Base-by-base conservation (phyloP, 805 yeast genomes). In the Metschnikowia matae region DNA sequence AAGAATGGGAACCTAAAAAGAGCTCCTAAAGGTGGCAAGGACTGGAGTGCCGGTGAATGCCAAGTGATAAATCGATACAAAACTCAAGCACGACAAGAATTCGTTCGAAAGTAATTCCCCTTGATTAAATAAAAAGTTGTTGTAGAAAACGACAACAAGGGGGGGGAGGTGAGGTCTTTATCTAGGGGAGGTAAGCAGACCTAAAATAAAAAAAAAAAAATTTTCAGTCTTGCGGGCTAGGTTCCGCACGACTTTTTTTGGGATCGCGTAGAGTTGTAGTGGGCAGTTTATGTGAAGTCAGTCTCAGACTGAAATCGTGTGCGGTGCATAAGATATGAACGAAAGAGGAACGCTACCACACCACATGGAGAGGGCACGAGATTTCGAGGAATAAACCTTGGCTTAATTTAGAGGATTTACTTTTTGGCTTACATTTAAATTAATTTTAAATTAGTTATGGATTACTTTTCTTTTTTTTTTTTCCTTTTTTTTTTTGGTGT, bases 221-320 rank as follows among this genome's bases (percentile, higher is more conserved):
- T 36, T 44, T 44, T 44, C 41, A 36, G 29, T 18, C 17, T 35
- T 20, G 29, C 36, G 42, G 41, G 31, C 40, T 36, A 15, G 48
- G 36, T n/a, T 26, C 18, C 35, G 48, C 48, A 44, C 48, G 48
- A 44, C 48, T 34, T 34, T 43, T 43, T 40, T 32, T 20, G 14
- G 20, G 34, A 44, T 36, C 46, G 46, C 46, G 46, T 23, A 35
- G 46, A 32, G 39, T 43, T 41, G 45, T 26, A 40, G 21, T 33
- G n/a, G 34, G 18, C 45, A 20, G 20, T 18, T 18, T 32, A 11
- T 32, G 37, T 41, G 44, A 31, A 42, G 38, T 20, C 20, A 20
- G 45, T 33, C 45, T n/a, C 37, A 42, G 45, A 33, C 38, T 33
- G 21, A 20, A 42, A 21, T 18, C 37, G 45, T 33, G 45, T 20